phyloP scores from a whole-genome alignment of 2,329 filamentous ascomycete species.

The Ciborinia camelliae region DNA sequence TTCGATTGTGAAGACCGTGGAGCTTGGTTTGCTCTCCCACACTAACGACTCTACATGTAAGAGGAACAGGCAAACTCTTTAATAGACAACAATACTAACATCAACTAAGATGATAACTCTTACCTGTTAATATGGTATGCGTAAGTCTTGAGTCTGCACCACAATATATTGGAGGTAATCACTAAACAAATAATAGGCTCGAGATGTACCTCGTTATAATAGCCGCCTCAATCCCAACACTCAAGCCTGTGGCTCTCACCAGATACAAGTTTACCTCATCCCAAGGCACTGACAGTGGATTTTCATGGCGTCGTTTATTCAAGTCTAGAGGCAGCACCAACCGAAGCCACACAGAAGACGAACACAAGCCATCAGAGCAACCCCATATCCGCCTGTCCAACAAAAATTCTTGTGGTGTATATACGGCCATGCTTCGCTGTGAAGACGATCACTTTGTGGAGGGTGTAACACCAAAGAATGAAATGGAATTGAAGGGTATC shows the following conservation, averaged over 20 bases:
- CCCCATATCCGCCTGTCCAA: neutral
- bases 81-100: neutral
- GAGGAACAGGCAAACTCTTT: neutral
- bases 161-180: neutral
- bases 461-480: neutral
- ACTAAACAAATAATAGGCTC: neutral
- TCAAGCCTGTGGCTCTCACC: neutral
- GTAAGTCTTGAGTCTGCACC: neutral
- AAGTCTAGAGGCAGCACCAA: neutral
- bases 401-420: neutral
- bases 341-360: neutral
- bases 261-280: neutral
- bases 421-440: neutral
- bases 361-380: neutral
- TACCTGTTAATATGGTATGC: neutral
- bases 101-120: neutral
- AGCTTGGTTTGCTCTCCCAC: neutral
- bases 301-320: neutral
- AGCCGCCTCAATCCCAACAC: neutral
- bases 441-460: neutral
- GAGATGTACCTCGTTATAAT: slow-evolving; percentile 1
- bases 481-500: neutral
- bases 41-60: neutral
- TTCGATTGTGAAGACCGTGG: neutral
- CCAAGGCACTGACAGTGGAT: neutral